These are phyloP conservation scores for Peronospora farinosa DNA, from an alignment of 352 stramenopile genomes.

Conservation along the genomic window DNA sequence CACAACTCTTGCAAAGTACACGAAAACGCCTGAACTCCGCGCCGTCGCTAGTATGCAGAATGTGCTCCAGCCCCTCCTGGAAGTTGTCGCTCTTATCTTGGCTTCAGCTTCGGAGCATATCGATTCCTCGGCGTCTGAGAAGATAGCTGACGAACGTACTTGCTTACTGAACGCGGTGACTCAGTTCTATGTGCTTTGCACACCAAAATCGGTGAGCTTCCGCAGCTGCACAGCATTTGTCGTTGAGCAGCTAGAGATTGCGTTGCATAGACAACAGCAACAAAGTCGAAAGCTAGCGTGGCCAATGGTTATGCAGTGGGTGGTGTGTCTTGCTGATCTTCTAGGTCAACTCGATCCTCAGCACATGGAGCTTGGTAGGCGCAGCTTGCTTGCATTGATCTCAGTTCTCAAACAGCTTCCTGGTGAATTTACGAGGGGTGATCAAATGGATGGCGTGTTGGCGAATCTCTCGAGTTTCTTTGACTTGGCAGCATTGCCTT, in stretches of 20 bases:
- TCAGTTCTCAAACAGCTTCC: conserved; percentile 75
- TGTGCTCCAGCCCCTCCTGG: conserved; percentile 53
- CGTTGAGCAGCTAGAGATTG: conserved; percentile 47
- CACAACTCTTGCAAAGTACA: conserved; percentile 54
- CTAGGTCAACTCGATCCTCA: conserved; percentile 49
- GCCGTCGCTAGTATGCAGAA: conserved; percentile 51
- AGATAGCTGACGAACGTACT: conserved; percentile 24
- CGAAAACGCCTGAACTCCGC: conserved; percentile 51
- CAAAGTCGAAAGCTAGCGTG: conserved; percentile 32
- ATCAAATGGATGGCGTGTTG: conserved; percentile 50
- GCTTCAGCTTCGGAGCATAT: conserved; percentile 9
- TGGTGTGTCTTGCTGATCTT: conserved; percentile 56
- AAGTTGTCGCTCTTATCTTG: conserved; percentile 55
- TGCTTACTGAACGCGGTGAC: conserved; percentile 56
- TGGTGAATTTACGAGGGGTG: conserved; percentile 34
- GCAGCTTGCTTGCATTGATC: conserved; percentile 61
- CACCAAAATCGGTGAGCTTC: conserved; percentile 65
- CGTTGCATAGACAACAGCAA: conserved; percentile 29
- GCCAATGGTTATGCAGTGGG: conserved; percentile 67
- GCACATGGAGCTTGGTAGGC: conserved; percentile 55
- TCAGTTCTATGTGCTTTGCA: conserved; percentile 56
- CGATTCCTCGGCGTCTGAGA: neutral
- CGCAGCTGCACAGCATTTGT: conserved; percentile 68
- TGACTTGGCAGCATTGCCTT: conserved; percentile 32
- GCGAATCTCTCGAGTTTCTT: conserved; percentile 61